Conservation (phyloP, 352 stramenopile species). For the Saprolegnia diclina region DNA sequence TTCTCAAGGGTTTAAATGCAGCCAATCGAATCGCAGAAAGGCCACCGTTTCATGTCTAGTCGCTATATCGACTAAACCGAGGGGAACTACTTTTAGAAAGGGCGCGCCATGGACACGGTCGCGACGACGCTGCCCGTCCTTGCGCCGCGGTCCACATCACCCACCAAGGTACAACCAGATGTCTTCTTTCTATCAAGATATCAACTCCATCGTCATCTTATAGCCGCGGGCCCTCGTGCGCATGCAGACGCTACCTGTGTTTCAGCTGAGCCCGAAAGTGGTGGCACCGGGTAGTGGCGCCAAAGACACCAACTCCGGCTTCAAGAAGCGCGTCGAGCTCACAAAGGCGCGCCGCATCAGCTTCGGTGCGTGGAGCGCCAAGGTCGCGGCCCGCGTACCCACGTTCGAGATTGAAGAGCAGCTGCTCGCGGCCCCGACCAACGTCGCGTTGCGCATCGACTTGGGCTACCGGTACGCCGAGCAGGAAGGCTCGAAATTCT, state of each 20-base stretch:
- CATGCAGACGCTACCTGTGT: background rate
- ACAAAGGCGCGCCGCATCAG: background rate
- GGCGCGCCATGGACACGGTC: background rate
- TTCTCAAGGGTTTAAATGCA: too few species aligned
- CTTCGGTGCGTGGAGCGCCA: background rate
- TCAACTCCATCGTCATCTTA: background rate
- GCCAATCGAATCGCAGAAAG: background rate
- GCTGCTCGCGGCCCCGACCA: constrained; percentile 1
- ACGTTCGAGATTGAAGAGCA: constrained; percentile 20
- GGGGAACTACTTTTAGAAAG: background rate
- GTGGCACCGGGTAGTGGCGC: background rate
- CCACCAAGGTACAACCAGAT: background rate
- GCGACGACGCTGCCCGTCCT: background rate
- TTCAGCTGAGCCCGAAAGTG: background rate
- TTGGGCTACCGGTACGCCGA: constrained; percentile 18
- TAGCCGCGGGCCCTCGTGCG: background rate
- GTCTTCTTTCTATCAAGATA: too few species aligned
- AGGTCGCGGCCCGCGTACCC: constrained; percentile 9
- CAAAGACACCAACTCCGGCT: background rate
- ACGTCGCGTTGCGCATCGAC: constrained; percentile 5
- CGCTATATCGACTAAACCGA: too few species aligned
- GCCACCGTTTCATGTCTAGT: too few species aligned
- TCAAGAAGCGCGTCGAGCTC: background rate
- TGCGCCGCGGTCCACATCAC: background rate
- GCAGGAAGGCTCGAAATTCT: background rate